Evolutionary conservation across 495 filamentous ascomycete species (phyloP).

Genomic region (Hypoxylon intermedium): DNA sequence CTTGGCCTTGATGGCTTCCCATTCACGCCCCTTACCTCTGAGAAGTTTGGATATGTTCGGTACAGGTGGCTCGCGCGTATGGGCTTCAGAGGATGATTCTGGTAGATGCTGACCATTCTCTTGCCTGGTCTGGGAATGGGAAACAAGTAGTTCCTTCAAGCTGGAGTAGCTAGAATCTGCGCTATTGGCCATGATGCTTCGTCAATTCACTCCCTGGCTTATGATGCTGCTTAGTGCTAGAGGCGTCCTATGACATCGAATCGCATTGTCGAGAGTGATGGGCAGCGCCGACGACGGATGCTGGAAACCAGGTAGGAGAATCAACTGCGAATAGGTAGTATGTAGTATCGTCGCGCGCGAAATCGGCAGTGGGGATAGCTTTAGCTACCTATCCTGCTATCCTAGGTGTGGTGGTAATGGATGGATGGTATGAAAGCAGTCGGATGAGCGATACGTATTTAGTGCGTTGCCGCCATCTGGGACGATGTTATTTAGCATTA

Average conservation of each 20-base stretch:
- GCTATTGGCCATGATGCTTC: slow-evolving; percentile 34
- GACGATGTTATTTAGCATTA: neutral
- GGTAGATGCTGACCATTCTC: slow-evolving; percentile 22
- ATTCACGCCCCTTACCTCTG: slow-evolving; percentile 52
- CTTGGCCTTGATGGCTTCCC: slow-evolving; percentile 48
- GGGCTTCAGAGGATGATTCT: slow-evolving; percentile 27
- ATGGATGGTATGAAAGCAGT: neutral
- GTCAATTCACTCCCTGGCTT: slow-evolving; percentile 5
- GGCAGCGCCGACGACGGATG: slow-evolving; percentile 5
- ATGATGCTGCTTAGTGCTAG: slow-evolving; percentile 21
- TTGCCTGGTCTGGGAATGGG: slow-evolving; percentile 27
- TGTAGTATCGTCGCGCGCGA: slow-evolving; percentile 5
- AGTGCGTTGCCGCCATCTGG: slow-evolving; percentile 1
- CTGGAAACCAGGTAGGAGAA: no score
- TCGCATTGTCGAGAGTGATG: slow-evolving; percentile 28
- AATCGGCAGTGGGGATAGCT: slow-evolving; percentile 6
- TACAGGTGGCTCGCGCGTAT: slow-evolving; percentile 15
- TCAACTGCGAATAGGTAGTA: neutral
- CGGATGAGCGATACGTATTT: neutral
- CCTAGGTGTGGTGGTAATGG: neutral
- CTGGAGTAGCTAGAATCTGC: slow-evolving; percentile 29
- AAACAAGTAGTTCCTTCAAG: slow-evolving; percentile 24
- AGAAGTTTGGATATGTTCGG: slow-evolving; percentile 40
- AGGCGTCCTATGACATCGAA: slow-evolving; percentile 13
- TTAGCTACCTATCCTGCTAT: slow-evolving; percentile 7